Percentiles rank a stretch among this genome's conserved stretches.
These are phyloP conservation scores for Starmera stellimalicola DNA, from an alignment of 1,139 yeast genomes.

Conservation along the genomic window DNA sequence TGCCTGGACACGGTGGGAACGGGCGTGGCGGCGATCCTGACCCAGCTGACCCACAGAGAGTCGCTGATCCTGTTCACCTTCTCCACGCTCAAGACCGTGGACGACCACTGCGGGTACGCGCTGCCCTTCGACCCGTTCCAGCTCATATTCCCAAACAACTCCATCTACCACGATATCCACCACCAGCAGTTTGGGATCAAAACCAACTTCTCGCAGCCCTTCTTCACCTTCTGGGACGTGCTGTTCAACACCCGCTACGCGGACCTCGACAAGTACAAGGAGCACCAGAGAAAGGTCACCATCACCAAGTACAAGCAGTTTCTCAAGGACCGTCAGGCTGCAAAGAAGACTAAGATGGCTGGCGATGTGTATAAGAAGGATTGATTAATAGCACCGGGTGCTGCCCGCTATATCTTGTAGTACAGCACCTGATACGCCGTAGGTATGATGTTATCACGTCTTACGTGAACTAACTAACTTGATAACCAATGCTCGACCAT, in stretches of 20 bases:
- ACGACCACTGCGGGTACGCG: constrained; percentile 95
- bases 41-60: constrained; percentile 69
- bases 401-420: too few species aligned
- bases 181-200: constrained; percentile 95
- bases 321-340: constrained; percentile 33
- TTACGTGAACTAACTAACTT: too few species aligned
- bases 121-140: constrained; percentile 90
- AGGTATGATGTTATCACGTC: too few species aligned
- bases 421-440: too few species aligned
- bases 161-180: constrained; percentile 93
- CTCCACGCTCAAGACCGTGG: constrained; percentile 92
- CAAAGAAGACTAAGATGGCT: constrained; percentile 16
- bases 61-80: constrained; percentile 65
- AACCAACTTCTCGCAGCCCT: constrained; percentile 93
- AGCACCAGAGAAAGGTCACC: constrained; percentile 48
- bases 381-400: neutral
- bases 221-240: constrained; percentile 88
- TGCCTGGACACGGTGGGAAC: constrained; percentile 87
- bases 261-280: constrained; percentile 51
- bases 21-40: constrained; percentile 62
- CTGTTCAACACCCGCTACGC: constrained; percentile 63
- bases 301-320: constrained; percentile 54
- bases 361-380: constrained; percentile 6
- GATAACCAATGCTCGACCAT: too few species aligned
- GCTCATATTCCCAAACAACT: constrained; percentile 82